A percentile compares a stretch with the other conserved stretches of the same genome.
These are phyloP conservation scores for Calocybe indica DNA, from an alignment of 768 basidiomycete species.

Conservation along the genomic window DNA sequence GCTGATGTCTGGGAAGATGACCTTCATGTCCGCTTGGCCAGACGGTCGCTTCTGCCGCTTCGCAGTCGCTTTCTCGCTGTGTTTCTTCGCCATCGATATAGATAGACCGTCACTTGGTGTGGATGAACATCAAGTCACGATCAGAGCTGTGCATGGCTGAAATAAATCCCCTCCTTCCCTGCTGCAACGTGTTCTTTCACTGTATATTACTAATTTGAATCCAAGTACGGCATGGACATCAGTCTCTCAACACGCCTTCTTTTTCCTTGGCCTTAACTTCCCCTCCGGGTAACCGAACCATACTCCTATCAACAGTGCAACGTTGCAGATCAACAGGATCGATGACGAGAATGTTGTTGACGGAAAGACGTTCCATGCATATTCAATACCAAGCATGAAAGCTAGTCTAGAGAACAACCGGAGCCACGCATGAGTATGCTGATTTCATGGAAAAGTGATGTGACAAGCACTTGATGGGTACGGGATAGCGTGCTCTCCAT, in stretches of 20 bases:
- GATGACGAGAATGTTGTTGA: conserved; percentile 48
- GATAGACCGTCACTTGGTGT: no score
- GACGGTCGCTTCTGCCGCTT: no score
- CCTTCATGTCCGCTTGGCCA: no score
- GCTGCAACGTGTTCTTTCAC: no score
- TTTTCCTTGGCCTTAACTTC: no score
- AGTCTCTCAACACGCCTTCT: neutral
- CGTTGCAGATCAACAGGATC: conserved; percentile 21
- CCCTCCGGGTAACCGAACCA: conserved; percentile 19
- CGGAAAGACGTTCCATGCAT: conserved; percentile 85
- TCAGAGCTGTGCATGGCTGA: no score
- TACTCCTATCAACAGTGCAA: conserved; percentile 22
- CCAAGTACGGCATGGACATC: no score
- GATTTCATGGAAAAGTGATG: conserved; percentile 2
- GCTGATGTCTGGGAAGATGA: conserved; percentile 37
- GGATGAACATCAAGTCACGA: no score
- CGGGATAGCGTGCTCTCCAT: conserved; percentile 67
- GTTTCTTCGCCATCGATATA: no score
- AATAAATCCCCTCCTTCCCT: no score
- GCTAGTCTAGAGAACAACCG: conserved; percentile 37
- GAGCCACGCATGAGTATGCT: neutral
- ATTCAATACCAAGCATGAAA: conserved; percentile 64
- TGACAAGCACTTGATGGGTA: conserved; percentile 49
- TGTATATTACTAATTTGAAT: no score
- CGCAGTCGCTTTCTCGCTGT: no score